Base-by-base conservation (phyloP, 2,329 filamentous ascomycete genomes). In the Fusarium sp. region DNA sequence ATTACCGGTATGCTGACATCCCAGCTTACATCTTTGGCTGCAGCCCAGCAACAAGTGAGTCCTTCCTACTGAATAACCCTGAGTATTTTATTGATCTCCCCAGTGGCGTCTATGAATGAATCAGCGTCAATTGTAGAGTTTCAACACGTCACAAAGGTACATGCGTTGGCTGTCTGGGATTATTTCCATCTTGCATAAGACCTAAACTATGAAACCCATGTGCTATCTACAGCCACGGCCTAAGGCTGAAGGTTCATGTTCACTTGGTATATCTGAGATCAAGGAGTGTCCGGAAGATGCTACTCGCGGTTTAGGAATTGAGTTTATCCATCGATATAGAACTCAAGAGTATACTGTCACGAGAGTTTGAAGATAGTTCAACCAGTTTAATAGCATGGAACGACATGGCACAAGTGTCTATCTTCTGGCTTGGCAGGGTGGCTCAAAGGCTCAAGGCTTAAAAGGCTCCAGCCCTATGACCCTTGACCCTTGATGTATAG, bases 161-260 rank as follows among this genome's bases (percentile, higher is more conserved):
- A 65, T 15, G 55, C 55, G 5, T n/a, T 58, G 6, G 24, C 62
- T 34, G 62, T 65, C n/a, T 65, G 62, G 62, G 62, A 61, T 32
- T 52, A 28, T 28, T 38, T 65, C 11, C 6, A 52, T 34, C n/a
- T 8, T 52, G 30, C 11, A 26, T 34, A 24, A 34, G 12, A 22
- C 32, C 28, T 44, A 7, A 32, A 28, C 11, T 13, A 3, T n/a
- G 4, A n/a, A 3, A 24, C 6, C 9, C 7, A 17, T 12, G 18
- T 26, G 24, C 6, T 22, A 12, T 54, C 10, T 26, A 26, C 2
- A 20, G 24, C 5, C 24, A 26, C 12, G 13, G 0, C 32, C 2
- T 28, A 3, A 5, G 9, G 6, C 13, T 20, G 30, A 10, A 8
- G 1, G 4, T 5, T 24, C 11, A 24, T 24, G 15, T 11, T 15